Evolutionary conservation across 805 yeast genomes (phyloP).

Genomic region (Zygosaccharomyces pseudorouxii): DNA sequence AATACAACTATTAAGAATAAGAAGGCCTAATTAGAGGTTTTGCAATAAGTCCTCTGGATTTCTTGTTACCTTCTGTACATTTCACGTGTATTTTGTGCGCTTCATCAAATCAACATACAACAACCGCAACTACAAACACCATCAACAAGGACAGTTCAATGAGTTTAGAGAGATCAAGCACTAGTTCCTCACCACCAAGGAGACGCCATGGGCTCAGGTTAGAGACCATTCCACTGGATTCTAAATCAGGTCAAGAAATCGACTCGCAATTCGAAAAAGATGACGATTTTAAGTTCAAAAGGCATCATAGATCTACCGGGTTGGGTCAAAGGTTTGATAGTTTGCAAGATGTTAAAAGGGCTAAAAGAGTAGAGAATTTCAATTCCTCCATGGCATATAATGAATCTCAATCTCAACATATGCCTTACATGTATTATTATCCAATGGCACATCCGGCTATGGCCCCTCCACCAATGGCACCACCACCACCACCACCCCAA

Average conservation of each 20-base stretch:
- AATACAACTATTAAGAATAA: background rate
- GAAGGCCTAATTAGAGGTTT: background rate
- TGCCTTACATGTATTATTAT: constrained; percentile 29
- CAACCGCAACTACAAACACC: background rate
- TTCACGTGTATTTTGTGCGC: constrained; percentile 6
- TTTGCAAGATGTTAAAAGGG: constrained; percentile 27
- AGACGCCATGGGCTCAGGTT: constrained; percentile 14
- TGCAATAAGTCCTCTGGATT: background rate
- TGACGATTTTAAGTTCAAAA: constrained; percentile 32
- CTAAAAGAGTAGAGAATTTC: constrained; percentile 33
- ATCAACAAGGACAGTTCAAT: background rate
- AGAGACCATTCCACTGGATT: constrained; percentile 15
- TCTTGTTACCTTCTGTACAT: background rate
- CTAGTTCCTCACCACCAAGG: constrained; percentile 10
- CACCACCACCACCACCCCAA: constrained; percentile 20
- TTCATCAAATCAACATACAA: background rate
- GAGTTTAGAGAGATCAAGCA: constrained; percentile 10
- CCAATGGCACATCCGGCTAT: constrained; percentile 17
- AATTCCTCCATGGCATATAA: constrained; percentile 26
- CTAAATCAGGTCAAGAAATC: constrained; percentile 4
- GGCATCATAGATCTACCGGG: constrained; percentile 30
- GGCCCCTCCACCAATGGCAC: constrained; percentile 19
- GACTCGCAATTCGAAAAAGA: constrained; percentile 26
- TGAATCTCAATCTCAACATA: constrained; percentile 11
- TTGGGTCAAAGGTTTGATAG: constrained; percentile 32